Evolutionary conservation across 495 filamentous ascomycete species (phyloP).

Genomic region (Opeltia flavorubescens): DNA sequence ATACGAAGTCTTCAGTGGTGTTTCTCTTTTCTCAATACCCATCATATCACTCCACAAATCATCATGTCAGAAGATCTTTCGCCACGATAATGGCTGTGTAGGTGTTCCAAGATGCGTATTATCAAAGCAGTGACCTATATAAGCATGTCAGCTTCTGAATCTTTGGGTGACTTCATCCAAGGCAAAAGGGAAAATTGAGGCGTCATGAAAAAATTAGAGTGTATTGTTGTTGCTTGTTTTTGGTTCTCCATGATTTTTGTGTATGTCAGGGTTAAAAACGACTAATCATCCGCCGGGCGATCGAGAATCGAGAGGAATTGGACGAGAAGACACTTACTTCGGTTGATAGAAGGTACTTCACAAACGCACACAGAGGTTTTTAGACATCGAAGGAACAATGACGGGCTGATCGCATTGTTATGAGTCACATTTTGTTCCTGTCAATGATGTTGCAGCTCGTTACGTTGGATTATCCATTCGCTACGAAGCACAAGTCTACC

Average conservation of each 20-base stretch:
- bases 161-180: no score
- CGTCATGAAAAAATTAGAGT: conserved; percentile 55
- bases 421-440: neutral
- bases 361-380: neutral
- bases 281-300: conserved; percentile 36
- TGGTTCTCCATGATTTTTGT: conserved; percentile 30
- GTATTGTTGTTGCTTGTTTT: conserved; percentile 43
- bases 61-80: no score
- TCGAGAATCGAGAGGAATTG: neutral
- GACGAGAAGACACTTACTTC: neutral
- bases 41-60: no score
- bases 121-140: no score
- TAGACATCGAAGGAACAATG: neutral
- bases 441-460: neutral
- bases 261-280: conserved; percentile 46
- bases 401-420: neutral
- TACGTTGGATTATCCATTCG: neutral
- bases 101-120: no score
- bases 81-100: no score
- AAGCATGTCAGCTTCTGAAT: no score
- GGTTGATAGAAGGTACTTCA: neutral
- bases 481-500: conserved; percentile 3
- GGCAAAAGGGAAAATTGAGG: no score
- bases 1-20: no score
- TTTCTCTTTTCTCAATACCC: no score